Percentiles rank a stretch among this genome's conserved stretches.
Evolutionary conservation across 768 basidiomycete species (phyloP).

Genomic region (Pleurotus giganteus): DNA sequence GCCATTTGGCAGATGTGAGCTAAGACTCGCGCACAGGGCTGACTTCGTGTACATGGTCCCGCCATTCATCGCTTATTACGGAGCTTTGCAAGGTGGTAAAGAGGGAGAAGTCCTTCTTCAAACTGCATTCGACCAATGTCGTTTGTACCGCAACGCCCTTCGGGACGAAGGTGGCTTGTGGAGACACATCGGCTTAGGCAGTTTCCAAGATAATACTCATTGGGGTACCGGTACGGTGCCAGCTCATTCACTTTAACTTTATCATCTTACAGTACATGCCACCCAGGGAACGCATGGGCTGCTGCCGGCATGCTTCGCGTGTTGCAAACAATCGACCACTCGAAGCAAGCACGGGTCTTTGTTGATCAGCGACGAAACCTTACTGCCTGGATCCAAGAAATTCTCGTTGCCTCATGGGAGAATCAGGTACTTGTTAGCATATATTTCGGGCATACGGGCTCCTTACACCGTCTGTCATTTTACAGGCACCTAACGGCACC

Average conservation of each 20-base stretch:
- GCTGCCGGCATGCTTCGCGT: conserved; percentile 65
- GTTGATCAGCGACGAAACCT: conserved; percentile 40
- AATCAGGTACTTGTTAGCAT: conserved; percentile 33
- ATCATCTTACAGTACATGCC: neutral
- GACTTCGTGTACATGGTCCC: conserved; percentile 64
- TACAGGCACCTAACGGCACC: conserved; percentile 40
- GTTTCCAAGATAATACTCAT: conserved; percentile 43
- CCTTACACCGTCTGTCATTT: neutral
- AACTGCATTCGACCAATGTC: conserved; percentile 53
- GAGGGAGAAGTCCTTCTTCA: conserved; percentile 35
- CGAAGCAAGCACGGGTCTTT: conserved; percentile 36
- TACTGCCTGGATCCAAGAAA: conserved; percentile 53
- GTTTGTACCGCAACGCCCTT: conserved; percentile 55
- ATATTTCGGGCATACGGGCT: neutral
- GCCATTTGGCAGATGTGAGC: neutral
- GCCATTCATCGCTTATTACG: conserved; percentile 67
- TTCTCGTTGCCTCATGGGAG: conserved; percentile 40
- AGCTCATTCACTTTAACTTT: neutral
- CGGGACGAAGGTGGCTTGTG: conserved; percentile 48
- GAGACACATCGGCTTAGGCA: conserved; percentile 53
- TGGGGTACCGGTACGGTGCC: conserved; percentile 51
- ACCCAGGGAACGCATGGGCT: conserved; percentile 64
- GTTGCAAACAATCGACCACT: conserved; percentile 47
- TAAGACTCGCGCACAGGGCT: conserved; percentile 34
- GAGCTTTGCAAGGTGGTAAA: conserved; percentile 40